Evolutionary conservation across 352 stramenopile species (phyloP).

Genomic region (Pythium rhizo-oryzae): DNA sequence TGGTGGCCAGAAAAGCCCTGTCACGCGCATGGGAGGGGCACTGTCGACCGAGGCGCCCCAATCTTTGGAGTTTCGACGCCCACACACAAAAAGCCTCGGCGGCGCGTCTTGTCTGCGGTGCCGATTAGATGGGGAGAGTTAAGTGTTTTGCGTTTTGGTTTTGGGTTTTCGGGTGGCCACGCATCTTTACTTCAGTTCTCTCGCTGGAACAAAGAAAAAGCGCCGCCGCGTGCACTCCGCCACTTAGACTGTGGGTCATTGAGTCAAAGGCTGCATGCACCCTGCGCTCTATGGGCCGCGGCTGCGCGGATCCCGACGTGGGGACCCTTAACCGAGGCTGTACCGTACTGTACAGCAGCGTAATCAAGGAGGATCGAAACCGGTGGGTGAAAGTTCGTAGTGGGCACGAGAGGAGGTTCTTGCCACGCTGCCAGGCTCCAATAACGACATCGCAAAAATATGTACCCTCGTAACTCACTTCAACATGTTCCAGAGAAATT

Average conservation of each 20-base stretch:
- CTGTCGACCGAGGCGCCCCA: background rate
- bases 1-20: constrained; percentile 6
- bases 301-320: too few species aligned
- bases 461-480: background rate
- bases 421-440: too few species aligned
- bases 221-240: background rate
- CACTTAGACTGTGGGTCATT: too few species aligned
- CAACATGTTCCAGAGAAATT: background rate
- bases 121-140: background rate
- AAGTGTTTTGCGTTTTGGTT: background rate
- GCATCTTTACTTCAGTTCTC: constrained; percentile 6
- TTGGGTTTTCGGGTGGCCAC: background rate
- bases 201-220: background rate
- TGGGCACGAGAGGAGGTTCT: too few species aligned
- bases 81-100: background rate
- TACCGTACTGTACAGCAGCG: background rate
- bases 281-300: too few species aligned
- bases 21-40: background rate
- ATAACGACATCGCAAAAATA: background rate
- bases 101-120: background rate
- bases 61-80: background rate
- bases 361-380: background rate
- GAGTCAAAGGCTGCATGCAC: too few species aligned
- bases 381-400: background rate
- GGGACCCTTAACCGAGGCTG: background rate